Base-by-base conservation (phyloP, 225 moss, liverwort and hornwort genomes). In the Straminergon stramineum region DNA sequence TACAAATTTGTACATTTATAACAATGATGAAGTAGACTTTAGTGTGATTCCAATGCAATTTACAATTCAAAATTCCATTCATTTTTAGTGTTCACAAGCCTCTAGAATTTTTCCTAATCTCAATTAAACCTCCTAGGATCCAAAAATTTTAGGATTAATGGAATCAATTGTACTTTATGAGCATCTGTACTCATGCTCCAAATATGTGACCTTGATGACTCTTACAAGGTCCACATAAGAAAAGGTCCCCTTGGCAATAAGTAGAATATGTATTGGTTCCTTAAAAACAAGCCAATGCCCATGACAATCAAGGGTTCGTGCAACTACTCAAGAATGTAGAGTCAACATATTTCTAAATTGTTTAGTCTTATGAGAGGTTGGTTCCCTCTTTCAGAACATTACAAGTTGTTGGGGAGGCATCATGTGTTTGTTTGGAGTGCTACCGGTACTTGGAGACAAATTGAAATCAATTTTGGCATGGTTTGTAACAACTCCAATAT, bases 291-390 rank as follows among this genome's bases (percentile, higher is more conserved):
- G 35, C 5, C 19, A 19, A 11, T 10, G 10, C 12, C 6, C 1
- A 4, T 11, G 12, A n/a, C 21, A 68, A n/a, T 21, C 5, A 68
- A n/a, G 21, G 22, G 1, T 17, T 4, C 0, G 17, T 0, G 4
- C 9, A 32, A 37, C 6, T 21, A 37, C 68, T 68, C 3, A 2
- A n/a, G 1, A 69, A 13, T 69, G 4, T 23, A 70, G 23, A 70
- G 7, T 23, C 0, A 0, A 1, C 8, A 3, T 24, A 70, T 24
- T 14, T 23, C 1, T 39, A 2, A 23, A 13, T 39, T 70, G 7
- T 37, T 67, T 67, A 11, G 20, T 35, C 8, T 35, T 5, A 6
- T 35, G 35, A 67, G 3, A 67, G 6, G 35, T 20, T 67, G 6
- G 3, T 11, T 67, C 6, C 3, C 7, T 67, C 10, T 5, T 67